Conservation (phyloP, 2,329 filamentous ascomycete genomes). For the Phialocephala sp. region DNA sequence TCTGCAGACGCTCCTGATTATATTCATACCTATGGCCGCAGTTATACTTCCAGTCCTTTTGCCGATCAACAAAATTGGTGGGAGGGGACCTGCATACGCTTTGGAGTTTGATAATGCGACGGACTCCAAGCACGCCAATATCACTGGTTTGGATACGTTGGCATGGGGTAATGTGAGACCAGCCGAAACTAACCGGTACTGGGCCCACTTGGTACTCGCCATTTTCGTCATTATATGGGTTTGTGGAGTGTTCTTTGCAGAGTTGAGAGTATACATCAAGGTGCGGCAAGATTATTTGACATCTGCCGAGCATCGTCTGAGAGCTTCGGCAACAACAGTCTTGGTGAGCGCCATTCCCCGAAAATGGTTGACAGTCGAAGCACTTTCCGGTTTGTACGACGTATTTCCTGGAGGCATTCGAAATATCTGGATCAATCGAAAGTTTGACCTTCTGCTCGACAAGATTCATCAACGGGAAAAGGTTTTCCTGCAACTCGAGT, state of each 20-base stretch:
- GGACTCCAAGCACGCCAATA: slow-evolving; percentile 36
- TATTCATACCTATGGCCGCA: slow-evolving; percentile 83
- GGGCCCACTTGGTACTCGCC: slow-evolving; percentile 83
- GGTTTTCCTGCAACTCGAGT: slow-evolving; percentile 75
- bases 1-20: slow-evolving; percentile 82
- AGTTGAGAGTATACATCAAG: slow-evolving; percentile 87
- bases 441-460: slow-evolving; percentile 80
- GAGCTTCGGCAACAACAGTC: slow-evolving; percentile 94
- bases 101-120: slow-evolving; percentile 43
- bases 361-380: slow-evolving; percentile 88
- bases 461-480: slow-evolving; percentile 80
- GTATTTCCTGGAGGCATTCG: slow-evolving; percentile 94
- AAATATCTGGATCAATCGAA: slow-evolving; percentile 96
- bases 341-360: slow-evolving; percentile 87
- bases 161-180: slow-evolving; percentile 86
- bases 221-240: slow-evolving; percentile 81
- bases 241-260: slow-evolving; percentile 84
- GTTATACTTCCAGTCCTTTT: slow-evolving; percentile 85
- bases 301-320: slow-evolving; percentile 89
- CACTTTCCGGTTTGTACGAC: slow-evolving; percentile 84
- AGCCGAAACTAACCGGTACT: slow-evolving; percentile 71
- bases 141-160: slow-evolving; percentile 75
- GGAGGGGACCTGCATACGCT: slow-evolving; percentile 57
- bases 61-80: slow-evolving; percentile 80
- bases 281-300: slow-evolving; percentile 94